Evolutionary conservation across 108 stramenopile genomes (phyloP), one percentile per base, ranked within the genome.

Genomic region (Fragilaria crotonensis): DNA sequence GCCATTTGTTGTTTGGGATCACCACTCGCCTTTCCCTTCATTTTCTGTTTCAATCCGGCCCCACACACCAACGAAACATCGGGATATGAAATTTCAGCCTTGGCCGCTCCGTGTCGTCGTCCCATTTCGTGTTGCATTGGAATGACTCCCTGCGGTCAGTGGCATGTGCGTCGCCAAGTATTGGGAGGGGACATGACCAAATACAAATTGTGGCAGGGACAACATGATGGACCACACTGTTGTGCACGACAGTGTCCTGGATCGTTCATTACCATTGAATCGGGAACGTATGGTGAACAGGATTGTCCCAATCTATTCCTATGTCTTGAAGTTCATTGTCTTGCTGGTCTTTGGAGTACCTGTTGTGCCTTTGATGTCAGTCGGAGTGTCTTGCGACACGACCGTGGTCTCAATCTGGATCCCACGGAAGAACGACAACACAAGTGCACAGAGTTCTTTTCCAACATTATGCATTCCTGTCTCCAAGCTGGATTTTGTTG

Each of bases 331-430:
- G 76, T 83, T 0, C 48, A 45, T 9, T 66, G 67, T 30, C 33
- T 79, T 29, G 82, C 66, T 36, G 75, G 82, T 21, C 9, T 64
- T n/a, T 77, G 68, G 60, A 67, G 65, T 47, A 50, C 74, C 18
- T 83, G 82, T 48, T 83, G 82, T 64, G 78, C 82, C 25, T 76
- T 74, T 58, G 60, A 83, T 63, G 82, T 79, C 46, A 79, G 67
- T 36, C 65, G 82, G 49, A 67, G 76, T 20, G 59, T 78, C 55
- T 66, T 75, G 51, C 66, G 64, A 32, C 70, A 74, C 2, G 63
- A 83, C 32, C 68, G 75, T 18, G 71, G 70, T 31, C 54, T 83
- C 25, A 73, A 70, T 2, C 44, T 57, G 7, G 82, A 83, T 59
- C 78, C 78, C 0, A 77, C 75, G 11, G 82, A 83, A 53, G 66